These are phyloP conservation scores for Biscutella laevigata DNA, from an alignment of 441 rosid species.

Conservation along the genomic window DNA sequence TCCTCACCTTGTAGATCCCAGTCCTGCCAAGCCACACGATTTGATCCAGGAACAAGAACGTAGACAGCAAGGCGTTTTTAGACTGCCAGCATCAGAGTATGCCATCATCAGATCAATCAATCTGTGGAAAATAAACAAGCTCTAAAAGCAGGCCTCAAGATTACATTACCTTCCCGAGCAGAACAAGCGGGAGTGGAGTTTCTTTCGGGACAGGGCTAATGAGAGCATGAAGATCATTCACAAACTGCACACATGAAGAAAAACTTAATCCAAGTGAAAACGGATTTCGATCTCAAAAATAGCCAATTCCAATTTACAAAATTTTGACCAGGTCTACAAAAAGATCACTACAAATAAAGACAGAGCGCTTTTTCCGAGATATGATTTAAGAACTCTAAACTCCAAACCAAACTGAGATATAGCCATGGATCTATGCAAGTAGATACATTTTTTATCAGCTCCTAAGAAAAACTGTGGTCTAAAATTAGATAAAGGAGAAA, in stretches of 20 bases:
- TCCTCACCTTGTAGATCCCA: constrained; percentile 78
- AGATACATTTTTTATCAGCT: background rate
- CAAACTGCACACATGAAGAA: constrained; percentile 49
- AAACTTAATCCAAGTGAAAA: too few relatives aligned
- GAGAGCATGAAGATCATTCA: constrained; percentile 84
- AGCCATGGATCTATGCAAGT: background rate
- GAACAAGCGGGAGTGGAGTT: constrained; percentile 75
- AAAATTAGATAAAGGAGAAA: background rate
- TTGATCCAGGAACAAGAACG: constrained; percentile 94
- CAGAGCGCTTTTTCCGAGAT: too few relatives aligned
- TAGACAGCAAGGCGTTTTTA: constrained; percentile 72
- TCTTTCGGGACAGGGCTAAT: constrained; percentile 85
- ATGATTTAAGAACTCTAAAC: background rate
- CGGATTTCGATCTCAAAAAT: background rate
- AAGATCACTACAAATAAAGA: too few relatives aligned
- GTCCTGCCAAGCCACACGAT: constrained; percentile 81
- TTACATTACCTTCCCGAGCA: constrained; percentile 74
- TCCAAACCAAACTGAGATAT: background rate
- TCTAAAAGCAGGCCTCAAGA: background rate
- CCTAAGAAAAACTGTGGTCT: background rate
- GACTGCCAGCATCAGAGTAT: constrained; percentile 42
- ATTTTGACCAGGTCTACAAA: too few relatives aligned
- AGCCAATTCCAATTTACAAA: too few relatives aligned
- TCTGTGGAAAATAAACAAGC: background rate
- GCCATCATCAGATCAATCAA: background rate